These are phyloP conservation scores for Cryphonectria nitschkei DNA, from an alignment of 2,329 filamentous ascomycete species.

Conservation along the genomic window DNA sequence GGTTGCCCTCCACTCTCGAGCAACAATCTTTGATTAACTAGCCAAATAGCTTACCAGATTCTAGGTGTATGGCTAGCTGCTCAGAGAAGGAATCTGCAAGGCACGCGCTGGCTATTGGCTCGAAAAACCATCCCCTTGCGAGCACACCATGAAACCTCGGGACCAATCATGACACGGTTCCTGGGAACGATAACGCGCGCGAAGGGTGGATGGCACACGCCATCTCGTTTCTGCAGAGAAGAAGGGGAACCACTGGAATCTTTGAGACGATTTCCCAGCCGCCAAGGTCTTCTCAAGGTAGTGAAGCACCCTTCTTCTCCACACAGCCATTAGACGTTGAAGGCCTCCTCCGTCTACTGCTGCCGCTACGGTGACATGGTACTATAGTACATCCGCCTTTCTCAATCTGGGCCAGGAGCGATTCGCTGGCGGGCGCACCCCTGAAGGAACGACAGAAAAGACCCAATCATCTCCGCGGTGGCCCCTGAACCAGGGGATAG, in stretches of 20 bases:
- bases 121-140: neutral
- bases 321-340: neutral
- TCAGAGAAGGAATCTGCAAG: constrained; percentile 11
- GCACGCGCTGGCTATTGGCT: constrained; percentile 5
- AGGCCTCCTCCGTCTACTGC: neutral
- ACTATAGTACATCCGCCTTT: neutral
- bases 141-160: neutral
- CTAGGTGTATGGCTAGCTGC: neutral
- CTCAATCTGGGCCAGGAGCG: constrained; percentile 14
- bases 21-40: neutral
- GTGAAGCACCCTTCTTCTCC: neutral
- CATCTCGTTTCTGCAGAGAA: constrained; percentile 1
- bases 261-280: neutral
- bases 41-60: neutral
- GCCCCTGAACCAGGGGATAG: constrained; percentile 20
- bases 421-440: constrained; percentile 6
- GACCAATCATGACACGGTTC: constrained; percentile 6
- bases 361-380: too few relatives aligned
- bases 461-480: constrained; percentile 26
- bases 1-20: neutral
- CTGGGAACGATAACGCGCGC: neutral
- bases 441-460: constrained; percentile 1
- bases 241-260: neutral
- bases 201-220: neutral
- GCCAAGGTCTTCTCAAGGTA: neutral